These are phyloP conservation scores for Zangia roseola DNA, from an alignment of 768 basidiomycete genomes.

Conservation along the genomic window DNA sequence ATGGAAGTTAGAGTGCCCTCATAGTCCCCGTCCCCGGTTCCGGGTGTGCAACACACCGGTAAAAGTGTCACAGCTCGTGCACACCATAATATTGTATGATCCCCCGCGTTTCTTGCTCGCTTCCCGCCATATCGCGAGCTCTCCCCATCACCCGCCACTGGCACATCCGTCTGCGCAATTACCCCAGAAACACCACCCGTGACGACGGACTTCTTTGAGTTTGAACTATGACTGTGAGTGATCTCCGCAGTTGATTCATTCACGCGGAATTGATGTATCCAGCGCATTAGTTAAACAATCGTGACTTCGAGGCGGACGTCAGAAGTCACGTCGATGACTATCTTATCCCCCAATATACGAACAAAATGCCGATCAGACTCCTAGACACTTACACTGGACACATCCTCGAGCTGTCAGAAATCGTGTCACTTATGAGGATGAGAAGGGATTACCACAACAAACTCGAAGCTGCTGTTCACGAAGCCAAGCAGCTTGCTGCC, in stretches of 20 bases:
- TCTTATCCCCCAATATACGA: conserved; percentile 14
- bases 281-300: background rate
- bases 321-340: conserved; percentile 11
- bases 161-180: too few species aligned
- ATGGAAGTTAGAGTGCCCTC: too few species aligned
- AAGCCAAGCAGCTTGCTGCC: background rate
- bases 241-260: background rate
- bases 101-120: too few species aligned
- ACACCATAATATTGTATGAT: too few species aligned
- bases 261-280: background rate
- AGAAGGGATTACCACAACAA: conserved; percentile 11
- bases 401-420: conserved; percentile 17
- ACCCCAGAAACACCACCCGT: too few species aligned
- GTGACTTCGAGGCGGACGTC: conserved; percentile 13
- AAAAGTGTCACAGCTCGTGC: too few species aligned
- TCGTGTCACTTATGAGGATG: conserved; percentile 15
- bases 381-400: conserved; percentile 26
- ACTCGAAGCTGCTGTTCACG: conserved; percentile 5
- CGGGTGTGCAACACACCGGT: too few species aligned
- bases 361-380: conserved; percentile 24
- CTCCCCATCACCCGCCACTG: too few species aligned
- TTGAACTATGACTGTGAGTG: conserved; percentile 8
- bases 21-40: too few species aligned
- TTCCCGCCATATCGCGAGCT: too few species aligned
- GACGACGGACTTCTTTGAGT: too few species aligned